Evolutionary conservation across 768 basidiomycete species (phyloP).

Genomic region (Amyloporia xantha): DNA sequence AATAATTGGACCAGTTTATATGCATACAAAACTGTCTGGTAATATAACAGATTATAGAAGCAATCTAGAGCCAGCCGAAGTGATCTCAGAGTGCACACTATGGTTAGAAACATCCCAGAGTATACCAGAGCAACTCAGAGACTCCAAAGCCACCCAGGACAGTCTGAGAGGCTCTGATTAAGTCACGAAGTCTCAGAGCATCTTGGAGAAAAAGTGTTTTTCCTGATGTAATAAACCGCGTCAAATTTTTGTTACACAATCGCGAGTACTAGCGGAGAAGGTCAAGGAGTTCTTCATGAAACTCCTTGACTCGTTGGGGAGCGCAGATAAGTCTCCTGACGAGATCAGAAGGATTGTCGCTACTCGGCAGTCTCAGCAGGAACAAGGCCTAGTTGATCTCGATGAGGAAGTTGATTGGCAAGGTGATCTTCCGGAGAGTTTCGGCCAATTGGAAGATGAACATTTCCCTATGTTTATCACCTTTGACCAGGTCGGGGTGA

Average conservation of each 20-base stretch:
- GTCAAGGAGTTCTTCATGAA: slow-evolving; percentile 62
- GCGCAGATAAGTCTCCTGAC: slow-evolving; percentile 29
- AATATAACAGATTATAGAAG: too few relatives aligned
- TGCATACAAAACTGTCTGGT: too few relatives aligned
- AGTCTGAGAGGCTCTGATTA: too few relatives aligned
- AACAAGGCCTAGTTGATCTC: slow-evolving; percentile 26
- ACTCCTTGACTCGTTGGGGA: slow-evolving; percentile 38
- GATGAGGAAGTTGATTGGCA: slow-evolving; percentile 38
- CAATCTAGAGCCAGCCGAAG: too few relatives aligned
- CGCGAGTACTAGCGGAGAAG: slow-evolving; percentile 55
- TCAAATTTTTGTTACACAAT: slow-evolving; percentile 71
- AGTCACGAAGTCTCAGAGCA: too few relatives aligned
- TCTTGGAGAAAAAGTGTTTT: too few relatives aligned
- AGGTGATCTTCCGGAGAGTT: slow-evolving; percentile 42
- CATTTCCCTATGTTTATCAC: slow-evolving; percentile 71
- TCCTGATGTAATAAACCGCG: slow-evolving; percentile 46
- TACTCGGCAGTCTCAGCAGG: slow-evolving; percentile 13
- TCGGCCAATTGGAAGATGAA: slow-evolving; percentile 46
- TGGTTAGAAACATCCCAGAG: too few relatives aligned
- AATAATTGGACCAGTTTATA: too few relatives aligned
- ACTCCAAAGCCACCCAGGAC: too few relatives aligned
- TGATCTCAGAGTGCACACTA: too few relatives aligned
- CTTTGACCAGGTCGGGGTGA: slow-evolving; percentile 49
- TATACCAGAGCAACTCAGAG: too few relatives aligned
- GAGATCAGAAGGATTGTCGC: slow-evolving; percentile 27